These are phyloP conservation scores for Emergomyces orientalis DNA, from an alignment of 2,329 filamentous ascomycete genomes.

Conservation along the genomic window DNA sequence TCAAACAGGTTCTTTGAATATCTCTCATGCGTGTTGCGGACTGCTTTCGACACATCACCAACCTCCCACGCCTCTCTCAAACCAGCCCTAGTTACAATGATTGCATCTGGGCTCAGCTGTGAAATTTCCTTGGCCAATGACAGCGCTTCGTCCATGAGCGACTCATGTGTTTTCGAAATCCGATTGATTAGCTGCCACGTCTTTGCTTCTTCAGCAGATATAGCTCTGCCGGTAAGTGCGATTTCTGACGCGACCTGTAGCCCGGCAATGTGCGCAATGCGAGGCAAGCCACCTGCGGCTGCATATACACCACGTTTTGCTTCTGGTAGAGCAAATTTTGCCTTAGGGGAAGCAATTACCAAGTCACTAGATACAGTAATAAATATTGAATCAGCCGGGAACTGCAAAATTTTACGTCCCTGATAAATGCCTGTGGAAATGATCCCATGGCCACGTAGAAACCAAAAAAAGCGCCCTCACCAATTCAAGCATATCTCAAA, in stretches of 20 bases:
- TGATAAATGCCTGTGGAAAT: not conserved
- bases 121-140: slow-evolving; percentile 51
- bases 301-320: slow-evolving; percentile 61
- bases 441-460: no score
- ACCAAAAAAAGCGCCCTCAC: slow-evolving; percentile 26
- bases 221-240: slow-evolving; percentile 53
- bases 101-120: slow-evolving; percentile 60
- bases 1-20: slow-evolving; percentile 79
- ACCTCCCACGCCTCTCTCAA: slow-evolving; percentile 62
- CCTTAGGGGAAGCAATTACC: slow-evolving; percentile 50
- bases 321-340: slow-evolving; percentile 61
- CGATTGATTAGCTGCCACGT: slow-evolving; percentile 59
- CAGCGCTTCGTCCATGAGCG: slow-evolving; percentile 65
- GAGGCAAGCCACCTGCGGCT: slow-evolving; percentile 59
- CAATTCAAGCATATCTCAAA: slow-evolving; percentile 90
- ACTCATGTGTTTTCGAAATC: slow-evolving; percentile 56
- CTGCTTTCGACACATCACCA: slow-evolving; percentile 53
- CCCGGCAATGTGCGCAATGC: slow-evolving; percentile 58
- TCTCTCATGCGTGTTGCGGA: slow-evolving; percentile 72
- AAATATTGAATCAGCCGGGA: not conserved
- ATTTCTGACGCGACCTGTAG: slow-evolving; percentile 62
- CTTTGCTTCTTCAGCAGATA: slow-evolving; percentile 51
- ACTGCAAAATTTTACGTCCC: not conserved
- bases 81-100: slow-evolving; percentile 61
- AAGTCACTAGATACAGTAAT: slow-evolving; percentile 56